phyloP scores from a whole-genome alignment of 2,329 filamentous ascomycete genomes.

The Talaromyces amestolkiae region DNA sequence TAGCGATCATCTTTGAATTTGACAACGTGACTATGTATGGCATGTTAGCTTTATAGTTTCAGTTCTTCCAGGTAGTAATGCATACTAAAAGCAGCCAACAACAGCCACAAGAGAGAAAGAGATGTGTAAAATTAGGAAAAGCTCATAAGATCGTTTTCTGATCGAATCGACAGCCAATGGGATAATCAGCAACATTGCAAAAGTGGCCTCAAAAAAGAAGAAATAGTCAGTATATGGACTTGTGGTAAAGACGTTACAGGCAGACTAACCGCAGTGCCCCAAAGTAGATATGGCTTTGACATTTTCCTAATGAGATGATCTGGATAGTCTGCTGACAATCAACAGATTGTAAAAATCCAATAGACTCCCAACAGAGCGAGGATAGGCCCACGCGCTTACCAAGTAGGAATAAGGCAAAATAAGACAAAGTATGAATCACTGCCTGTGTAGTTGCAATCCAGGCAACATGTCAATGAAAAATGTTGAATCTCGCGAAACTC shows the following conservation, averaged over 20 bases:
- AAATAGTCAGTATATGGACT: background rate
- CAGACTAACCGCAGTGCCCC: slow-evolving; percentile 27
- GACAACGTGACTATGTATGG: slow-evolving; percentile 42
- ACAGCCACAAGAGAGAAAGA: slow-evolving; percentile 39
- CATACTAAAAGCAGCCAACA: slow-evolving; percentile 47
- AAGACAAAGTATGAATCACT: slow-evolving; percentile 61
- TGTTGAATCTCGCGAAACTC: slow-evolving; percentile 65
- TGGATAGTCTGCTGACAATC: background rate
- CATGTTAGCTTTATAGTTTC: background rate
- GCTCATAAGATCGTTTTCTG: slow-evolving; percentile 44
- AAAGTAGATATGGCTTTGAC: slow-evolving; percentile 12
- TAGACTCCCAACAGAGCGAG: background rate
- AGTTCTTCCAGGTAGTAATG: slow-evolving; percentile 22
- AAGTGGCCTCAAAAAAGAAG: slow-evolving; percentile 22
- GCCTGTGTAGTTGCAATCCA: slow-evolving; percentile 62
- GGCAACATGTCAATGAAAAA: slow-evolving; percentile 67
- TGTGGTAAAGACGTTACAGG: background rate
- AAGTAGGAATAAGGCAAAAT: slow-evolving; percentile 44
- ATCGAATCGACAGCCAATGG: slow-evolving; percentile 48
- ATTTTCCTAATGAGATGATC: background rate
- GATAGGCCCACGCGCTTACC: background rate
- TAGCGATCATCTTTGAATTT: slow-evolving; percentile 49
- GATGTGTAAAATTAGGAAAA: slow-evolving; percentile 42
- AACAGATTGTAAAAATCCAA: background rate
- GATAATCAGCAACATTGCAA: slow-evolving; percentile 42